Base-by-base conservation (phyloP, 352 stramenopile genomes). In the Phytophthora cajani region DNA sequence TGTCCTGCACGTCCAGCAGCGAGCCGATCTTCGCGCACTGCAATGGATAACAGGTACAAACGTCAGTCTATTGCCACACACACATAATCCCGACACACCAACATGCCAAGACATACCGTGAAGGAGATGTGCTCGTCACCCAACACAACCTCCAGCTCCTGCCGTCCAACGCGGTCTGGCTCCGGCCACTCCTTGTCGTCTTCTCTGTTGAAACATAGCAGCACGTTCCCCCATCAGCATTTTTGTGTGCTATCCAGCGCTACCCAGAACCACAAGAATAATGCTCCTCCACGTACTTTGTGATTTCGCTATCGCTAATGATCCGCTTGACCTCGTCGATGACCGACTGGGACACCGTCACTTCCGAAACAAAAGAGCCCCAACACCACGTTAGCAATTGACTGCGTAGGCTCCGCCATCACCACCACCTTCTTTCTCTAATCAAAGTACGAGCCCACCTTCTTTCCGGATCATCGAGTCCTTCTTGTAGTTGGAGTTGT, bases 401-500 rank as follows among this genome's bases (percentile, higher is more conserved):
- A 6, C 2, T 23, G 17, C 4, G 17, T 21, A n/a, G n/a, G 8
- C 17, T 1, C 19, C n/a, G n/a, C n/a, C 12, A 16, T 46, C 40
- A 9, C 44, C 17, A 23, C 17, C 27, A 30, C 27, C 27, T 6
- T 30, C 3, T 12, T 14, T 11, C 5, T 23, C 8, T 10, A 12
- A n/a, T 23, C n/a, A 50, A 50, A 23, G 6, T 25, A 9, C 11
- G 6, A 25, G n/a, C 5, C 27, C 16, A 97, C 92, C 89, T 92
- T 99, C 94, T 86, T 99, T 98, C 40, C 95, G 87, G 77, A 99
- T 99, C 85, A 99, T 98, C 8, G 90, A 94, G 73, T 98, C 96
- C 66, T 98, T 97, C 80, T 98, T 98, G 81, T 99, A 99, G 84
- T 98, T 99, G 46, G 93, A 98, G 80, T 99, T 99, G 83, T 99